Percentiles rank a stretch among this genome's conserved stretches.
phyloP scores from a whole-genome alignment of 257 asterid genomes.

The Lithospermum erythrorhizon region DNA sequence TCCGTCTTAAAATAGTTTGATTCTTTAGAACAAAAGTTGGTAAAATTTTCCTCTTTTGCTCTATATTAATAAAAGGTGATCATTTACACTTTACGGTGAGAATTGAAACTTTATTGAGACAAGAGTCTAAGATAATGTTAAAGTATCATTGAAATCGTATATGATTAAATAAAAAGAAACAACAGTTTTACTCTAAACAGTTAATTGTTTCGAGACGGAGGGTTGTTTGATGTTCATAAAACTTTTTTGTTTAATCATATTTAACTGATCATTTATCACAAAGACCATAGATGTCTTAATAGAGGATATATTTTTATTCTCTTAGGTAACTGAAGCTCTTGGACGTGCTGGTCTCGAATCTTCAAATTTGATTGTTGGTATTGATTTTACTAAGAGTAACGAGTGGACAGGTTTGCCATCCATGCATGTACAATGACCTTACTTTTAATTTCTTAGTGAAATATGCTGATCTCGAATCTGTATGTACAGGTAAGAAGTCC shows the following conservation, averaged over 20 bases:
- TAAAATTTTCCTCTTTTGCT: too few species aligned
- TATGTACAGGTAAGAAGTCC: conserved; percentile 29
- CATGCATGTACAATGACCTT: conserved; percentile 1
- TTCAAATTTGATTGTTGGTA: conserved; percentile 47
- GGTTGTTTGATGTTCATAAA: neutral
- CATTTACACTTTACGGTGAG: too few species aligned
- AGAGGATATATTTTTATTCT: neutral
- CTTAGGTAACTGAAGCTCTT: conserved; percentile 22
- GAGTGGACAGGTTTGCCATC: conserved; percentile 44
- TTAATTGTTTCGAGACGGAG: too few species aligned
- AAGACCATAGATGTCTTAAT: neutral
- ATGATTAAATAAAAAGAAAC: too few species aligned
- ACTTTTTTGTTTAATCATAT: neutral
- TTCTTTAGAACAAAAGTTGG: too few species aligned
- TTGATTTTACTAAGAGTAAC: conserved; percentile 58
- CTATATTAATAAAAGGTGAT: too few species aligned
- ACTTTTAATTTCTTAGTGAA: neutral
- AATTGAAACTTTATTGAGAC: too few species aligned
- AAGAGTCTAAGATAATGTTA: too few species aligned
- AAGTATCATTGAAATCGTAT: too few species aligned
- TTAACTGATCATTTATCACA: neutral
- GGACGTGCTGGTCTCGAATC: conserved; percentile 51
- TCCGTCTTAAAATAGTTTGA: too few species aligned
- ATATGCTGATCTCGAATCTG: conserved; percentile 5
- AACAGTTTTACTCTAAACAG: too few species aligned